phyloP scores from a whole-genome alignment of 495 filamentous ascomycete species.

The Penicillium bialowiezense region DNA sequence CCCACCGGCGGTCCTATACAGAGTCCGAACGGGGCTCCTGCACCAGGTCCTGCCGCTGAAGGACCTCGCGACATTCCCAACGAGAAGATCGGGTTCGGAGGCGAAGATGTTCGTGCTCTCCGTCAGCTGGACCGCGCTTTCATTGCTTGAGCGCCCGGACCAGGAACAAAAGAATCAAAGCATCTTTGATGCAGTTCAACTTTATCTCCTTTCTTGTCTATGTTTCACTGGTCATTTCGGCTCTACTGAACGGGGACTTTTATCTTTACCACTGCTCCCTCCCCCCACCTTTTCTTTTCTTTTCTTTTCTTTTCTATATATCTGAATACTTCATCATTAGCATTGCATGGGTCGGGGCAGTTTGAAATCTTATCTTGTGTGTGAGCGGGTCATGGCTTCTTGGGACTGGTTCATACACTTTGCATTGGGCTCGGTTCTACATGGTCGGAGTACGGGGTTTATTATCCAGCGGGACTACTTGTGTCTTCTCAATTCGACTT shows the following conservation, averaged over 20 bases:
- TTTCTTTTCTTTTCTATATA: neutral
- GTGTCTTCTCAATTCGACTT: neutral
- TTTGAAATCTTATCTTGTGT: neutral
- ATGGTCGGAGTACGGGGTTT: conserved; percentile 2
- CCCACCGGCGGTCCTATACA: conserved; percentile 13
- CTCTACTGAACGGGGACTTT: neutral
- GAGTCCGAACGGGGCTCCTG: conserved; percentile 12
- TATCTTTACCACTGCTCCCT: neutral
- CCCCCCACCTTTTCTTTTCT: neutral
- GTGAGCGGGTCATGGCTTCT: conserved; percentile 2
- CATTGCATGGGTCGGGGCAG: conserved; percentile 9
- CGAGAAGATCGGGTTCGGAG: conserved; percentile 58
- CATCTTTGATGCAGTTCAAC: neutral
- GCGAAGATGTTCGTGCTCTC: conserved; percentile 65
- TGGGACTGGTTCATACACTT: conserved; percentile 2
- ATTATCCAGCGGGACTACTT: neutral
- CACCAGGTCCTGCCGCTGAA: conserved; percentile 29
- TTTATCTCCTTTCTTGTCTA: neutral
- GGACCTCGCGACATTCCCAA: conserved; percentile 61
- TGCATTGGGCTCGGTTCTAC: conserved; percentile 8
- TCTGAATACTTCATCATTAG: conserved; percentile 4
- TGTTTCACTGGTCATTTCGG: neutral
- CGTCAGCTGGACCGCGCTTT: conserved; percentile 60
- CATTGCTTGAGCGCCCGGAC: conserved; percentile 19
- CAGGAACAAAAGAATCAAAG: neutral